A percentile compares a stretch with the other conserved stretches of the same genome.
Conservation (phyloP, 2,329 filamentous ascomycete genomes). For the Exophiala aquamarina region DNA sequence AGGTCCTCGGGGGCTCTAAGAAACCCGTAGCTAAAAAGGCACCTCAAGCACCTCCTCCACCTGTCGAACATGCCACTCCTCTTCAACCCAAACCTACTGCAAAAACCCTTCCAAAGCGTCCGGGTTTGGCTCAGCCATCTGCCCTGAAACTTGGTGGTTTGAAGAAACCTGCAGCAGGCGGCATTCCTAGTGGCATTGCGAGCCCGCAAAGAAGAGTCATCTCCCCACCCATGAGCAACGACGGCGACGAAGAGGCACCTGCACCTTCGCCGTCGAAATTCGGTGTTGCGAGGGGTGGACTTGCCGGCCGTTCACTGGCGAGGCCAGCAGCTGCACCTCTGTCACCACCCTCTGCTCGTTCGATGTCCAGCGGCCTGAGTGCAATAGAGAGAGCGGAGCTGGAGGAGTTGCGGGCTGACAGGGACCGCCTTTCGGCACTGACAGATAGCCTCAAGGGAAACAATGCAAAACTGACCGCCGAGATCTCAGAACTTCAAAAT, state of each 20-base stretch:
- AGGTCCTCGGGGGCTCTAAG: conserved; percentile 51
- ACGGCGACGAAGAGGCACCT: conserved; percentile 43
- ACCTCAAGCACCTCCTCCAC: conserved; percentile 50
- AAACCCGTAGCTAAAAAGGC: conserved; percentile 53
- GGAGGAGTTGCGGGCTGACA: conserved; percentile 80
- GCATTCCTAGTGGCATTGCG: conserved; percentile 27
- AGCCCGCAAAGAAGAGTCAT: conserved; percentile 45
- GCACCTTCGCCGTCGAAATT: conserved; percentile 56
- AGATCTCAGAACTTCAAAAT: conserved; percentile 92
- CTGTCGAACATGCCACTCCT: conserved; percentile 55
- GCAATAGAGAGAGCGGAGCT: conserved; percentile 88
- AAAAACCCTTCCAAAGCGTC: conserved; percentile 42
- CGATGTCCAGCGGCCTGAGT: conserved; percentile 65
- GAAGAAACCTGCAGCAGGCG: conserved; percentile 38
- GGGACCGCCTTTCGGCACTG: conserved; percentile 72
- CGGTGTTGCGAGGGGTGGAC: conserved; percentile 69
- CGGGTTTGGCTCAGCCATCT: conserved; percentile 41
- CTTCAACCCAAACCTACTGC: conserved; percentile 48
- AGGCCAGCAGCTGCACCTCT: conserved; percentile 64
- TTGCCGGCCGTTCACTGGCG: conserved; percentile 80
- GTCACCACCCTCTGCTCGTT: conserved; percentile 52
- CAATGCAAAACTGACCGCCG: conserved; percentile 75
- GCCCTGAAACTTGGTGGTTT: conserved; percentile 43
- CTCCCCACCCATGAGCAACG: conserved; percentile 42
- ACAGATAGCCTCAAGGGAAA: conserved; percentile 81